A percentile compares a stretch with the other conserved stretches of the same genome.
Conservation (phyloP, 2,329 filamentous ascomycete species). For the Aspergillus vadensis region DNA sequence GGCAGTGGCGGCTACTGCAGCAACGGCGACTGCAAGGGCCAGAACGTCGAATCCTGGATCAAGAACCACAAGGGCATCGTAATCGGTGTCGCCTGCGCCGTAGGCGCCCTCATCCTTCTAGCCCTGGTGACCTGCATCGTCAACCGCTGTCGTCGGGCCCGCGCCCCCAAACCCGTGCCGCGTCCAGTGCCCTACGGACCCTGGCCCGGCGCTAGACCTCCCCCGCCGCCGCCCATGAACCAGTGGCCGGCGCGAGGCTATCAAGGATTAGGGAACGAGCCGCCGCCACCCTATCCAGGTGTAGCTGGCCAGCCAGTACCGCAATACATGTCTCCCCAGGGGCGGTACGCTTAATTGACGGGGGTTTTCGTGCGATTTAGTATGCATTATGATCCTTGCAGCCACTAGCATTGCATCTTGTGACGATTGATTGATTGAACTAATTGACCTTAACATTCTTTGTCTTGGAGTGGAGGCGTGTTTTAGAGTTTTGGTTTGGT, state of each 20-base stretch:
- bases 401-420: not conserved
- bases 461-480: not conserved
- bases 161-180: conserved; percentile 25
- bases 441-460: too few relatives aligned
- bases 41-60: conserved; percentile 76
- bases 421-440: not conserved
- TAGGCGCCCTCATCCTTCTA: conserved; percentile 73
- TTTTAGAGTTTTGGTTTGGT: not conserved
- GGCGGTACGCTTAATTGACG: conserved; percentile 30
- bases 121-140: conserved; percentile 68
- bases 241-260: conserved; percentile 31
- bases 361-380: not conserved
- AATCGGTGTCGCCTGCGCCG: conserved; percentile 72
- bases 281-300: conserved; percentile 24
- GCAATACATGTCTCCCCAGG: conserved; percentile 6
- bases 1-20: conserved; percentile 74
- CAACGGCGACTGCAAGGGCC: conserved; percentile 76
- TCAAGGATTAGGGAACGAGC: conserved; percentile 24
- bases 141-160: conserved; percentile 55
- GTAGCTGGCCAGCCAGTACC: conserved; percentile 11
- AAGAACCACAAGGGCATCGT: conserved; percentile 74
- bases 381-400: conserved; percentile 9
- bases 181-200: conserved; percentile 16
- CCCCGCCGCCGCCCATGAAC: conserved; percentile 19
- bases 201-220: conserved; percentile 17